A percentile compares a stretch with the other conserved stretches of the same genome.
These are phyloP conservation scores for Pleurotus ostreatus DNA, from an alignment of 768 basidiomycete species.

Conservation along the genomic window DNA sequence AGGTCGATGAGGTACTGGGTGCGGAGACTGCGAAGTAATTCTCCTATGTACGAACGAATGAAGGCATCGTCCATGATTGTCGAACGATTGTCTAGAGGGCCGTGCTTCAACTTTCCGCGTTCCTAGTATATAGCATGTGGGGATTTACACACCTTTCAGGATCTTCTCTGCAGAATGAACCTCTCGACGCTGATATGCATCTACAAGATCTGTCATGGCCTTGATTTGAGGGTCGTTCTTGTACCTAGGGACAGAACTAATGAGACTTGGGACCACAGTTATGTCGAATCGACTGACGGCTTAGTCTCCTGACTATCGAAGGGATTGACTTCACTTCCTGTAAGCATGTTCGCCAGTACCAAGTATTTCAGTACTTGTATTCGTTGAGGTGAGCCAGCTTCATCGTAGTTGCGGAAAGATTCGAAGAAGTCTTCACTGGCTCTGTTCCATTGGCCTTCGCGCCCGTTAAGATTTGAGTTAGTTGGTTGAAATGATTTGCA, in stretches of 20 bases:
- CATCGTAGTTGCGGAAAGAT: slow-evolving; percentile 97
- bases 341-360: slow-evolving; percentile 96
- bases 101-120: slow-evolving; percentile 74
- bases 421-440: slow-evolving; percentile 99
- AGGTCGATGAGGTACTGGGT: slow-evolving; percentile 98
- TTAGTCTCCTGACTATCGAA: slow-evolving; percentile 99
- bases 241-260: slow-evolving; percentile 47
- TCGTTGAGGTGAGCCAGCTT: slow-evolving; percentile 92
- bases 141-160: slow-evolving; percentile 57
- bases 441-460: slow-evolving; percentile 87
- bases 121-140: slow-evolving; percentile 39
- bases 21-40: slow-evolving; percentile 87
- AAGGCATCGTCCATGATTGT: slow-evolving; percentile 97
- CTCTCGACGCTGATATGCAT: slow-evolving; percentile 94
- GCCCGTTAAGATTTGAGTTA: background rate
- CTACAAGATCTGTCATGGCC: slow-evolving; percentile 96
- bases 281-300: slow-evolving; percentile 48
- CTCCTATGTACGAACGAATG: slow-evolving; percentile 94
- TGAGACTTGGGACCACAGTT: background rate
- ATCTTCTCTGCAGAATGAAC: slow-evolving; percentile 98
- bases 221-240: slow-evolving; percentile 95
- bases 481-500: slow-evolving; percentile 16
- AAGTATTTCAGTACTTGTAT: slow-evolving; percentile 99
- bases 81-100: slow-evolving; percentile 70
- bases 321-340: slow-evolving; percentile 97